Evolutionary conservation across 768 basidiomycete genomes (phyloP).

Genomic region (Chiua virens): DNA sequence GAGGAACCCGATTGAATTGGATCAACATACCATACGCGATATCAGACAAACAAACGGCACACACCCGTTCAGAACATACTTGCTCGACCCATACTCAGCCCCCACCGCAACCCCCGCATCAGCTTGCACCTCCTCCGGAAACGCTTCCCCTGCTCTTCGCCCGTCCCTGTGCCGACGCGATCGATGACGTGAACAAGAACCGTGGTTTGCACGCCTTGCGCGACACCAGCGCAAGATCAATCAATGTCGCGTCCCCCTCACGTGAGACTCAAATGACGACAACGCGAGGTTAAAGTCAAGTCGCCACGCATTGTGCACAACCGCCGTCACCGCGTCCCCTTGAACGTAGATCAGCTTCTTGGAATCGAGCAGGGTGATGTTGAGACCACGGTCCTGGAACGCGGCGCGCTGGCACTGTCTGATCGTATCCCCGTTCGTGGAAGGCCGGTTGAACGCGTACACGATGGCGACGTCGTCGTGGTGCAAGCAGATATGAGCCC

Average conservation of each 20-base stretch:
- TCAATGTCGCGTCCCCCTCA: conserved; percentile 40
- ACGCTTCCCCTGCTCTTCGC: not conserved
- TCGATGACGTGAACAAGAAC: conserved; percentile 43
- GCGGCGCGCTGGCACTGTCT: conserved; percentile 18
- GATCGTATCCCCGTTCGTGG: conserved; percentile 5
- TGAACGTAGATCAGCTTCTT: conserved; percentile 31
- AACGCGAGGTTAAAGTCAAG: conserved; percentile 53
- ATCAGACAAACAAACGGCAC: not conserved
- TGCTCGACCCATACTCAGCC: conserved; percentile 38
- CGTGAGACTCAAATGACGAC: conserved; percentile 49
- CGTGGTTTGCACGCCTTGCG: conserved; percentile 25
- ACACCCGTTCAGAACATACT: conserved; percentile 26
- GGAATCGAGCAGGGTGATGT: conserved; percentile 19
- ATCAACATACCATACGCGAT: too few species aligned
- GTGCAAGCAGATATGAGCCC: conserved; percentile 37
- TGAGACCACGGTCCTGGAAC: conserved; percentile 29
- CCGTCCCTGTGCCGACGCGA: conserved; percentile 28
- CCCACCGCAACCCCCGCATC: conserved; percentile 31
- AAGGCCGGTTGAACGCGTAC: conserved; percentile 30
- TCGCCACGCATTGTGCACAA: conserved; percentile 50
- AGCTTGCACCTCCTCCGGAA: conserved; percentile 23
- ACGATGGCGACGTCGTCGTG: conserved; percentile 29
- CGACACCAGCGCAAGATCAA: conserved; percentile 30
- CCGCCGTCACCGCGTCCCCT: conserved; percentile 30
- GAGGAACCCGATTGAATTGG: too few species aligned